A percentile compares a stretch with the other conserved stretches of the same genome.
These are phyloP conservation scores for Dioscorea dumetorum DNA, from an alignment of 106 monocot genomes.

Conservation along the genomic window DNA sequence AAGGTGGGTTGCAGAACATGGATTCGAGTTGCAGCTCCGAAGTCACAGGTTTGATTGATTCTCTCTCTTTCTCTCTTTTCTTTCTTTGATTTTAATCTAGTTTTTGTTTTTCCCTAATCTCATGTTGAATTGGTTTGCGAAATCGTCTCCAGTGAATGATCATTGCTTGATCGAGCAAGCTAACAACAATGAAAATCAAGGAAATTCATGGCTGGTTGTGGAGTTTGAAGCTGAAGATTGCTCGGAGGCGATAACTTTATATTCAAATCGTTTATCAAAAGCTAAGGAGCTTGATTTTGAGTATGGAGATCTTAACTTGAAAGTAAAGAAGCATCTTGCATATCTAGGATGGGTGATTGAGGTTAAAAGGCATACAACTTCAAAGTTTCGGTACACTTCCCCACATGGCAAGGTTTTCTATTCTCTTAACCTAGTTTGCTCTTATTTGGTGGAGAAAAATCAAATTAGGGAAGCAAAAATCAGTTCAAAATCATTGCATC, in stretches of 20 bases:
- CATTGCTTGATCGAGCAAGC: not conserved
- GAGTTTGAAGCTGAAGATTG: slow-evolving; percentile 30
- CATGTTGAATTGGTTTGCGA: too few species aligned
- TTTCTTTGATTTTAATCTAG: not conserved
- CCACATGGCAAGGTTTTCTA: slow-evolving; percentile 24
- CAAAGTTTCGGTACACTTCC: slow-evolving; percentile 22
- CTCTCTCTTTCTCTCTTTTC: not conserved
- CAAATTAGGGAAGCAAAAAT: not conserved
- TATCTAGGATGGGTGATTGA: slow-evolving; percentile 44
- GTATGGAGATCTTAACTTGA: not conserved
- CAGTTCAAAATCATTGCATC: not conserved
- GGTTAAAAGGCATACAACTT: slow-evolving; percentile 5
- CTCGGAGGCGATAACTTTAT: slow-evolving; percentile 30
- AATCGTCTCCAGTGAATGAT: not conserved
- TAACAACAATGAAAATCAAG: not conserved
- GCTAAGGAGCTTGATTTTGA: too few species aligned
- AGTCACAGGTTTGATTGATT: not conserved
- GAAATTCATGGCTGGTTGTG: slow-evolving; percentile 24
- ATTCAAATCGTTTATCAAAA: not conserved
- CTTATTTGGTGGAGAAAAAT: not conserved
- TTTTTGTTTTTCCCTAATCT: not conserved
- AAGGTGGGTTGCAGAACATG: too few species aligned
- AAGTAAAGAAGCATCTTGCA: slow-evolving; percentile 40
- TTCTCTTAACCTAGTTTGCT: slow-evolving; percentile 29
- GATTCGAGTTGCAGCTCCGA: not conserved